Conservation (phyloP, 1,284 basidiomycete species). For the Puccinia coronata region DNA sequence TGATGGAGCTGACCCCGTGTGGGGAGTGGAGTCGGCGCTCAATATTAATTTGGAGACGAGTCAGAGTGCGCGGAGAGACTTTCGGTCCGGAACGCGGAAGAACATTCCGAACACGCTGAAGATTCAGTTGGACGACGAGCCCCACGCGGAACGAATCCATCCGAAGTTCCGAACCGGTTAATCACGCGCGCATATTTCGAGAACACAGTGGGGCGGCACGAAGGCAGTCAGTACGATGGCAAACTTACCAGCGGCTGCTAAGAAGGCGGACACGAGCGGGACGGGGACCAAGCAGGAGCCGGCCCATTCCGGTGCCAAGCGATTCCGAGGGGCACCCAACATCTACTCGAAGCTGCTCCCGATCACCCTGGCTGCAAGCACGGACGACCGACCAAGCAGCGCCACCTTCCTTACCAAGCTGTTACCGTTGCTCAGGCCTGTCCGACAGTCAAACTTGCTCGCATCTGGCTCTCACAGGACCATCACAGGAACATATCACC, state of each 20-base stretch:
- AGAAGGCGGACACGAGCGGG: neutral
- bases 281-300: conserved; percentile 8
- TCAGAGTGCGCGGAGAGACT: too few relatives aligned
- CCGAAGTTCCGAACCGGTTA: too few relatives aligned
- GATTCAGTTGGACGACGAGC: too few relatives aligned
- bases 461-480: neutral
- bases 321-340: conserved; percentile 12
- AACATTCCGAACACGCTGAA: too few relatives aligned
- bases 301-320: conserved; percentile 16
- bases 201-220: too few relatives aligned
- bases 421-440: conserved; percentile 1
- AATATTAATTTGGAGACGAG: too few relatives aligned
- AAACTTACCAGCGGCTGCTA: neutral
- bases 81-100: too few relatives aligned
- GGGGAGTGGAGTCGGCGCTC: too few relatives aligned
- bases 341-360: conserved; percentile 19
- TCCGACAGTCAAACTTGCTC: neutral
- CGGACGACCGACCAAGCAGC: neutral
- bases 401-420: conserved; percentile 5
- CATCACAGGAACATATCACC: conserved; percentile 1
- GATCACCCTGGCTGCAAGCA: neutral
- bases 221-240: neutral
- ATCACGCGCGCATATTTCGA: too few relatives aligned
- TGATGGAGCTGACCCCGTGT: too few relatives aligned
- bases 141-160: too few relatives aligned